Conservation (phyloP, 805 yeast species). For the Cyberlindnera maclurae region DNA sequence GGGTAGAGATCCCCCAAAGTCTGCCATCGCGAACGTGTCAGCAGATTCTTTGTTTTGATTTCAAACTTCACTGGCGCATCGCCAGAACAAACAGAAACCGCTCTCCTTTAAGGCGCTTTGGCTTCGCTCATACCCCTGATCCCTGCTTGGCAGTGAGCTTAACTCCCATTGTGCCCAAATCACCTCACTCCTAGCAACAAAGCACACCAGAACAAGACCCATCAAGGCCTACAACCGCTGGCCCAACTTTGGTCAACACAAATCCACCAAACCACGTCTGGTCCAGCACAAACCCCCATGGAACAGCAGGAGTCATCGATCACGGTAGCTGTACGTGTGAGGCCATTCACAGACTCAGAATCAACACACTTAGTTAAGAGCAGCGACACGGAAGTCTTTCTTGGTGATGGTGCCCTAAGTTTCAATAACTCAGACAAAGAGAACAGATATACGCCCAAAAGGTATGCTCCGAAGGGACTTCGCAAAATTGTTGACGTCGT, state of each 20-base stretch:
- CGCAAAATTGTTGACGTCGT: conserved; percentile 71
- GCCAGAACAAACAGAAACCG: no score
- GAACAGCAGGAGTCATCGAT: conserved; percentile 45
- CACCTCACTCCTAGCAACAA: no score
- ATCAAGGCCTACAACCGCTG: no score
- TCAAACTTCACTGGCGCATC: no score
- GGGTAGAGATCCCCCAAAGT: no score
- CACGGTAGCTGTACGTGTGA: conserved; percentile 70
- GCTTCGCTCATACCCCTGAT: no score
- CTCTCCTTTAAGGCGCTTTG: no score
- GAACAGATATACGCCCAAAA: conserved; percentile 13
- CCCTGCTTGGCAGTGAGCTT: no score
- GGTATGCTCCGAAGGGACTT: conserved; percentile 40
- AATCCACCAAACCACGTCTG: not conserved
- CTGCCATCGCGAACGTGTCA: no score
- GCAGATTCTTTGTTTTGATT: no score
- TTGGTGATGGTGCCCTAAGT: conserved; percentile 50
- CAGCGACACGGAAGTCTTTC: conserved; percentile 33
- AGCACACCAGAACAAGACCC: no score
- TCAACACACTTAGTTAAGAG: conserved; percentile 36
- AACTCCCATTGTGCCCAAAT: no score
- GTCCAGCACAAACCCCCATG: not conserved
- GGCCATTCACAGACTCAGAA: conserved; percentile 72
- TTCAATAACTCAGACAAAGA: conserved; percentile 14
- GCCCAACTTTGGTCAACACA: not conserved